Conservation (phyloP, 2,329 filamentous ascomycete species). For the Cytospora chrysosperma region DNA sequence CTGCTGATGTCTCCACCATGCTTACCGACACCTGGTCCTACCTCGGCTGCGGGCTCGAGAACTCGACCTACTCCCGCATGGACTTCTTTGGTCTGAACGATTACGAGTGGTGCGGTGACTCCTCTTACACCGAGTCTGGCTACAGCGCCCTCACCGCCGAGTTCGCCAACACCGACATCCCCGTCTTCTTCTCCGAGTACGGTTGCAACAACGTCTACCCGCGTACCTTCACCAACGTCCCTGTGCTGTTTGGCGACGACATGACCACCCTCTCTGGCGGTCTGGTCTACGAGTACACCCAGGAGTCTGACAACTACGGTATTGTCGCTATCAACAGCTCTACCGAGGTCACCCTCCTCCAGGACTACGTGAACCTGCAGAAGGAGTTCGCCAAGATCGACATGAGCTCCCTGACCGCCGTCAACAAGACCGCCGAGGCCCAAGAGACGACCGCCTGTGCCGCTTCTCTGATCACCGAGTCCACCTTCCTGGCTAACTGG, state of each 20-base stretch:
- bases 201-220: conserved; percentile 69
- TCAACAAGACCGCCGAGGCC: conserved; percentile 55
- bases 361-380: conserved; percentile 67
- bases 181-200: conserved; percentile 75
- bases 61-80: conserved; percentile 54
- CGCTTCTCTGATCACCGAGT: conserved; percentile 60
- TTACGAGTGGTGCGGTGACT: conserved; percentile 58
- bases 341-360: conserved; percentile 52
- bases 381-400: conserved; percentile 71
- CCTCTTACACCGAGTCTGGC: conserved; percentile 45
- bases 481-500: conserved; percentile 72
- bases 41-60: conserved; percentile 60
- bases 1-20: conserved; percentile 68
- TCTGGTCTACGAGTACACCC: conserved; percentile 72
- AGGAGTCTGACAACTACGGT: conserved; percentile 63
- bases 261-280: conserved; percentile 69
- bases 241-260: conserved; percentile 63
- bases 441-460: conserved; percentile 60
- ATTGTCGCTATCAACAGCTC: conserved; percentile 59
- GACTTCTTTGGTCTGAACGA: conserved; percentile 74
- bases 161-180: conserved; percentile 63
- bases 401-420: conserved; percentile 60
- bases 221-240: conserved; percentile 70
- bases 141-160: conserved; percentile 46
- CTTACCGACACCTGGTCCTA: conserved; percentile 71